Evolutionary conservation across 2,329 filamentous ascomycete genomes (phyloP).

Genomic region (Cladosporium oxysporum): DNA sequence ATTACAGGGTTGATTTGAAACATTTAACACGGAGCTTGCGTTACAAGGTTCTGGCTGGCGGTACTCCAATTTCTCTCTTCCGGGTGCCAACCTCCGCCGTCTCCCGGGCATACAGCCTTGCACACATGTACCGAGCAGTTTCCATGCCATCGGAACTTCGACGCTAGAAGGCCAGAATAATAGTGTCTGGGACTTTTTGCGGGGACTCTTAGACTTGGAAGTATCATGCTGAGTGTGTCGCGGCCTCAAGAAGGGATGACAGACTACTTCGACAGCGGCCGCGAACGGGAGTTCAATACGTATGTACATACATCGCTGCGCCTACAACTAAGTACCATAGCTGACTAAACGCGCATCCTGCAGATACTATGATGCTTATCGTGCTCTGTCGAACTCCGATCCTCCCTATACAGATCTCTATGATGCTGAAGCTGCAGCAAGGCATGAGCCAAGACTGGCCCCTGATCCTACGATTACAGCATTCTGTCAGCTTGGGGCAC

Average conservation of each 20-base stretch:
- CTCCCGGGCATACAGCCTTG: background rate
- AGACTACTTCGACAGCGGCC: slow-evolving; percentile 18
- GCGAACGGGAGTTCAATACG: slow-evolving; percentile 37
- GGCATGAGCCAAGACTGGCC: slow-evolving; percentile 41
- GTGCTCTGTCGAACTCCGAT: slow-evolving; percentile 10
- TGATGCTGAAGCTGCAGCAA: slow-evolving; percentile 28
- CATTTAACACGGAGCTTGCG: background rate
- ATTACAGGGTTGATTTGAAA: background rate
- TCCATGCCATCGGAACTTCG: background rate
- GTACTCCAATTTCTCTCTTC: background rate
- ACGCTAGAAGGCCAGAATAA: background rate
- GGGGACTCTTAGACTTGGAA: background rate
- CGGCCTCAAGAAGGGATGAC: background rate
- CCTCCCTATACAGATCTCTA: slow-evolving; percentile 31
- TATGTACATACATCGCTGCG: background rate
- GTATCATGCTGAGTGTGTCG: background rate
- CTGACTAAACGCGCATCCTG: background rate
- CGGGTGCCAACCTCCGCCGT: background rate
- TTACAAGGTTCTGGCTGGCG: background rate
- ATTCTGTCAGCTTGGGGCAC: slow-evolving; percentile 54
- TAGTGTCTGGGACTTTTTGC: background rate
- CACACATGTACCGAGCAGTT: background rate
- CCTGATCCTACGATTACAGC: slow-evolving; percentile 46
- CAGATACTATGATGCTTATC: slow-evolving; percentile 31
- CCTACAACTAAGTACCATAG: background rate